Base-by-base conservation (phyloP, 2,329 filamentous ascomycete species). In the Macrophomina tecta region DNA sequence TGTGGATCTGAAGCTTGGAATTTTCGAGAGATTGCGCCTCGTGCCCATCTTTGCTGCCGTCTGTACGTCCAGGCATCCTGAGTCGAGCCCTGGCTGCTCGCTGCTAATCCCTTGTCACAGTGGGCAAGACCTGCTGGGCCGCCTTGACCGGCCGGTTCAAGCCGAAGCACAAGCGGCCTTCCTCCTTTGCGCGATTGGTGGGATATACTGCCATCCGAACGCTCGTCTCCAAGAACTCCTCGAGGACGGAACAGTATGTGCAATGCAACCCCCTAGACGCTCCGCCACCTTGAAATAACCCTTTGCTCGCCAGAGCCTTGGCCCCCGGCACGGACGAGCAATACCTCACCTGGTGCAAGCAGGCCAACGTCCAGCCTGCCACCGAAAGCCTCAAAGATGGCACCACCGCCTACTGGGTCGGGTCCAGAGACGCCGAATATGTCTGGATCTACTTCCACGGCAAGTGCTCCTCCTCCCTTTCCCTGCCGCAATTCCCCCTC, bases 371-470 rank as follows among this genome's bases (percentile, higher is more conserved):
- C 52, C 52, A 58, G 18, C 53, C 52, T 28, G 52, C 16, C 3
- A 58, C 46, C 42, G 64, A 65, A 18, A 65, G 36, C 23, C 64
- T 65, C 42, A 55, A 58, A 12, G 64, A 65, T 23, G 64, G 64
- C n/a, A 65, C 64, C 8, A 40, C 30, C 46, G 64, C 64, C 3
- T 65, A 58, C 53, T 65, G 64, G 64, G 53, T 65, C 23, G 64
- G 64, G 23, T 60, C 64, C 18, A 49, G 38, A 30, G 53, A 28
- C 14, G 64, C 64, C 32, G 36, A 58, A n/a, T 60, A 49, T 1
- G 64, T 65, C 32, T 51, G 42, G 53, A 55, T 65, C 14, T 65
- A 51, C 53, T 58, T 65, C 30, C 64, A 58, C 52, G 64, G 61
- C 53, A 40, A 28, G 34, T 12, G 30, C 14, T 14, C 4, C 2